Evolutionary conservation across 805 yeast species (phyloP).

Genomic region (Saccharomycopsis guyanensis): DNA sequence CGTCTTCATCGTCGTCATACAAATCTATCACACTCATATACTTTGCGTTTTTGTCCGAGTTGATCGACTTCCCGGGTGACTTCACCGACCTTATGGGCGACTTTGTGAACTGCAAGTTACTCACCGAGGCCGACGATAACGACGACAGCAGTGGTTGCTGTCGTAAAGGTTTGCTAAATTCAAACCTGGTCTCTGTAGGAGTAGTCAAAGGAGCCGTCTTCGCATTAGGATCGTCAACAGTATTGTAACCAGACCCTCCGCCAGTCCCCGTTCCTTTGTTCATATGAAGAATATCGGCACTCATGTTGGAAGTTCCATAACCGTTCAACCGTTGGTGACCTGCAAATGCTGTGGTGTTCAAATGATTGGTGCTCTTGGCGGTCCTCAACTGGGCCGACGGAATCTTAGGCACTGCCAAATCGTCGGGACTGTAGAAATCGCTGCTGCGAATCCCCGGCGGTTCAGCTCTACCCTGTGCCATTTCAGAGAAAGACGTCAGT

Average conservation of each 20-base stretch:
- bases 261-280: neutral
- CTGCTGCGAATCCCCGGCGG: too few relatives aligned
- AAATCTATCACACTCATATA: conserved; percentile 18
- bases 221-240: neutral
- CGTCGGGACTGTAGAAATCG: too few relatives aligned
- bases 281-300: neutral
- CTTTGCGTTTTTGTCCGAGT: conserved; percentile 14
- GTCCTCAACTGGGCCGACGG: too few relatives aligned
- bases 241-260: neutral
- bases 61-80: conserved; percentile 12
- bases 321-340: too few relatives aligned
- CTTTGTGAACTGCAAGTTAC: neutral
- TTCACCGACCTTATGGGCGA: conserved; percentile 10
- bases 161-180: conserved; percentile 10
- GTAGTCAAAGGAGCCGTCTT: neutral
- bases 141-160: conserved; percentile 7
- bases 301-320: neutral
- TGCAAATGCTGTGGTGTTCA: too few relatives aligned
- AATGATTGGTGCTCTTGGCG: conserved; percentile 2
- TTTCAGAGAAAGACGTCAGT: too few relatives aligned
- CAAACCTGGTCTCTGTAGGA: conserved; percentile 9
- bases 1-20: conserved; percentile 19
- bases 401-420: too few relatives aligned
- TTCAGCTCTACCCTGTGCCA: too few relatives aligned
- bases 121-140: conserved; percentile 10